These are phyloP conservation scores for Hypoxylon sp. DNA, from an alignment of 2,329 filamentous ascomycete genomes.

Conservation along the genomic window DNA sequence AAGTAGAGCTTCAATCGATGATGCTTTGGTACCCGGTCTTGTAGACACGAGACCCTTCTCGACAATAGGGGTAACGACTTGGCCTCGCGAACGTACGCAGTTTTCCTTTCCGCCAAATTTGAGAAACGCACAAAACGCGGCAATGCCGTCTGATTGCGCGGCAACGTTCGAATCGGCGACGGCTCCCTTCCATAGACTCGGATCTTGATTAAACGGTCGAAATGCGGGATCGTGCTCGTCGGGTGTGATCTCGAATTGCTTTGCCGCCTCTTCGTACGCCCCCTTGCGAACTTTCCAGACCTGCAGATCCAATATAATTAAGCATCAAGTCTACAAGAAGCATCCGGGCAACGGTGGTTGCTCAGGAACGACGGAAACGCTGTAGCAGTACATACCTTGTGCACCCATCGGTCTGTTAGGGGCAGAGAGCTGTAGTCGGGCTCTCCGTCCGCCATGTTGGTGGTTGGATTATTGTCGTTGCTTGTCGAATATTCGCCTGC, in stretches of 20 bases:
- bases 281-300: conserved; percentile 97
- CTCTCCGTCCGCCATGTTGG: conserved; percentile 78
- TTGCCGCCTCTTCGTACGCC: conserved; percentile 90
- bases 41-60: conserved; percentile 93
- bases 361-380: not conserved
- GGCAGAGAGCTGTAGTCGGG: conserved; percentile 84
- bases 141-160: conserved; percentile 91
- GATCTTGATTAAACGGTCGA: conserved; percentile 84
- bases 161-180: conserved; percentile 96
- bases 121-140: conserved; percentile 87
- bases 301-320: conserved; percentile 50
- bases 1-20: conserved; percentile 83
- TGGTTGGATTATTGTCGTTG: conserved; percentile 14
- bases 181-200: conserved; percentile 88
- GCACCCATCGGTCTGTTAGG: conserved; percentile 79
- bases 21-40: conserved; percentile 86
- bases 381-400: conserved; percentile 68
- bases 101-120: conserved; percentile 87
- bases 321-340: conserved; percentile 5
- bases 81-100: conserved; percentile 76
- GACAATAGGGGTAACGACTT: conserved; percentile 79
- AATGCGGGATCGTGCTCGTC: conserved; percentile 88
- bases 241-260: conserved; percentile 83
- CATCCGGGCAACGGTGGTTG: not conserved
- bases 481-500: not conserved